phyloP scores from a whole-genome alignment of 495 filamentous ascomycete genomes.

The Neurospora tetrasperma region DNA sequence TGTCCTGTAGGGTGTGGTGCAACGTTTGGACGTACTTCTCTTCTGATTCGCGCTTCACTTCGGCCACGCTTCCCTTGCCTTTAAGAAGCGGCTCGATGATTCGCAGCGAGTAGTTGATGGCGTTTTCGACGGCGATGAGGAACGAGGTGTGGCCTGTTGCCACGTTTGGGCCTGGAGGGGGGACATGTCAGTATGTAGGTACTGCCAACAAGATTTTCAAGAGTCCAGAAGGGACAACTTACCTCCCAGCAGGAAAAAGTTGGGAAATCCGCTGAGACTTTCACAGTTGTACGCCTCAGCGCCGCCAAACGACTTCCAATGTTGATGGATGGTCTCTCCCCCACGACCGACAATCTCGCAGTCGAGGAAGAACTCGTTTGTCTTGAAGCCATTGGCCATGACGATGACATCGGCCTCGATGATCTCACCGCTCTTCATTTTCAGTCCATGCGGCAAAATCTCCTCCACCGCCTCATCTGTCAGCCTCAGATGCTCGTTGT shows the following conservation, averaged over 20 bases:
- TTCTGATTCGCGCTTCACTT: slow-evolving; percentile 28
- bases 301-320: slow-evolving; percentile 27
- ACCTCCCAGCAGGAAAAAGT: slow-evolving; percentile 30
- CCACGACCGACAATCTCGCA: slow-evolving; percentile 27
- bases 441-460: slow-evolving; percentile 26
- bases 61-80: slow-evolving; percentile 18
- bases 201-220: neutral
- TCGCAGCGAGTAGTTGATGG: slow-evolving; percentile 25
- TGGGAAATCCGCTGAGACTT: slow-evolving; percentile 31
- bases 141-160: slow-evolving; percentile 34
- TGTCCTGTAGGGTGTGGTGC: slow-evolving; percentile 17
- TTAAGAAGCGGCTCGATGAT: slow-evolving; percentile 27
- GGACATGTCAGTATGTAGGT: neutral
- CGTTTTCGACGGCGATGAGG: slow-evolving; percentile 28
- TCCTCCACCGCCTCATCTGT: slow-evolving; percentile 24
- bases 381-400: slow-evolving; percentile 32
- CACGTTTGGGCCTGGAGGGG: slow-evolving; percentile 30
- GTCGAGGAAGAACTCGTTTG: slow-evolving; percentile 20
- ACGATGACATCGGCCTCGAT: slow-evolving; percentile 32
- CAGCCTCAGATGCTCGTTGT: slow-evolving; percentile 25
- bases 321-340: slow-evolving; percentile 23
- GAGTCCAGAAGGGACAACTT: neutral
- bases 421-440: slow-evolving; percentile 12
- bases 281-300: slow-evolving; percentile 31
- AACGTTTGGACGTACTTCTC: slow-evolving; percentile 13